Conservation (phyloP, 2,329 filamentous ascomycete genomes). For the Chalaropsis thielavioides region DNA sequence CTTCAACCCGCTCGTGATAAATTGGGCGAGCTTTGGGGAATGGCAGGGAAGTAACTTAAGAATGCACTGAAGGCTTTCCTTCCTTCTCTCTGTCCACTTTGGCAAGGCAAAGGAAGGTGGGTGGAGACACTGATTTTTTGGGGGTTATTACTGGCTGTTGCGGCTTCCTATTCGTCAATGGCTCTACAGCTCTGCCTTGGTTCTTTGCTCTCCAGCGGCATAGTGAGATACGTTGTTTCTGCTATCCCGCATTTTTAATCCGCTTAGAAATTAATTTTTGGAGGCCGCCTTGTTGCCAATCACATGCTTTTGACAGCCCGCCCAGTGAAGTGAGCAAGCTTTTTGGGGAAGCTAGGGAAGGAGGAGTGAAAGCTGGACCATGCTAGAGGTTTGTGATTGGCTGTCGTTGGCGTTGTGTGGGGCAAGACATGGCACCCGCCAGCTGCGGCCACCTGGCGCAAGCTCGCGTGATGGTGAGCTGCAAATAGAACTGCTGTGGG, state of each 20-base stretch:
- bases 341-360: neutral
- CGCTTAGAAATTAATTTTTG: too few relatives aligned
- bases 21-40: neutral
- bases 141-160: neutral
- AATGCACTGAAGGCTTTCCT: neutral
- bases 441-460: neutral
- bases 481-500: neutral
- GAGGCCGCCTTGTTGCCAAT: neutral
- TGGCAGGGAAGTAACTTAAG: neutral
- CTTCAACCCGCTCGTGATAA: neutral
- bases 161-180: neutral
- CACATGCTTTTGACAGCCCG: neutral
- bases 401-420: neutral
- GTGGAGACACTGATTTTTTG: neutral
- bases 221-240: too few relatives aligned
- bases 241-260: neutral
- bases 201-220: neutral
- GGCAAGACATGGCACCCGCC: neutral
- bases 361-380: neutral
- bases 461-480: neutral
- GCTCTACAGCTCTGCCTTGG: neutral
- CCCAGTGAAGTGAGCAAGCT: neutral
- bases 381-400: neutral
- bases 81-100: neutral
- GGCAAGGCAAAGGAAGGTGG: neutral